Evolutionary conservation across 2,329 filamentous ascomycete species (phyloP), one percentile per base, ranked within the genome.

Genomic region (Bertia moriformis): DNA sequence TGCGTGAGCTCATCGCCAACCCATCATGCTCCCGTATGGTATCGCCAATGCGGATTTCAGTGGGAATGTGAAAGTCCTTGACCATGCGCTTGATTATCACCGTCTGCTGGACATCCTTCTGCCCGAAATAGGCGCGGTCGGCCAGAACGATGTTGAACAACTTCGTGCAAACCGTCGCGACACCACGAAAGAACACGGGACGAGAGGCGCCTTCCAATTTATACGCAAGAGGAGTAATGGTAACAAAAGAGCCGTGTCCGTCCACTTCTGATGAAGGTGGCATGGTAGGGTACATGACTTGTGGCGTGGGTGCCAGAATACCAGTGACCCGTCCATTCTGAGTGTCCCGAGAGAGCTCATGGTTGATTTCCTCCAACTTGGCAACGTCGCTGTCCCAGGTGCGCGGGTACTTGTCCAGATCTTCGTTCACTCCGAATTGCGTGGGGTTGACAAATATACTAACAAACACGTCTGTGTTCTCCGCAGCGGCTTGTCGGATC

Each of bases 391-490:
- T 51, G 17, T 73, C 66, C 72, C 75, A 78, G 5, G 75, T 81
- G 45, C 76, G 70, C 1, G 77, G 77, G 46, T 82, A 82, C 44
- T 67, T 74, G 15, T 63, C 65, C 27, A 82, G 58, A 48, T 82
- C 77, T 49, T 82, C 77, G 41, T 71, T 76, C 4, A 76, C 63
- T 12, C 75, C 75, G 48, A 82, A 82, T 49, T 82, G 77, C 3
- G 77, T 80, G 1, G 77, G 77, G 48, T 82, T 82, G 45, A 82
- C 71, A 49, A 73, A 82, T 44, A 82, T 77, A 42, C 70, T 73
- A 39, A 82, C 71, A 45, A 80, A 69, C 38, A 82, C 69, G 42
- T 76, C 67, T 4, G 66, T 69, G 53, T 79, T 80, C 47, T 80
- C 73, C 10, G 58, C 52, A 2, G 78, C 75, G 1, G 77, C 77